These are phyloP conservation scores for Orychophragmus violaceus DNA, from an alignment of 345 rosid genomes.

Conservation along the genomic window DNA sequence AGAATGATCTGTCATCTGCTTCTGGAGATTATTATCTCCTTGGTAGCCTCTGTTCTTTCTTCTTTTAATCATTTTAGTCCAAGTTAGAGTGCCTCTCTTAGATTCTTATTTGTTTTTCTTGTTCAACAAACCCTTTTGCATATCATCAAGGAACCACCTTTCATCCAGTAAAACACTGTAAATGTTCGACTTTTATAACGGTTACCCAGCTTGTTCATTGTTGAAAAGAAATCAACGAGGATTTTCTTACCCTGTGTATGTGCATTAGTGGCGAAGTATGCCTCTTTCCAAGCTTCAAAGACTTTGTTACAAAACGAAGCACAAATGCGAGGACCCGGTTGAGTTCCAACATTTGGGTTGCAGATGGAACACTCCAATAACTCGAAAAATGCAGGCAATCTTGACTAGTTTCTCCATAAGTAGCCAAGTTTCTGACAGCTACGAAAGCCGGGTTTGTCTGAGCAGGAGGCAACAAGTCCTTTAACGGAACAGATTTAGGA, in stretches of 20 bases:
- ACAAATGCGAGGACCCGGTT: slow-evolving; percentile 78
- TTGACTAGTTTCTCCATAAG: slow-evolving; percentile 71
- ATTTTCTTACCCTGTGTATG: slow-evolving; percentile 52
- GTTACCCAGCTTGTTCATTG: slow-evolving; percentile 6
- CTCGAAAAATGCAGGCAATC: slow-evolving; percentile 85
- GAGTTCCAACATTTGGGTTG: slow-evolving; percentile 72
- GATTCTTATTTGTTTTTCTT: not conserved
- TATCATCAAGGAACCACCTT: not conserved
- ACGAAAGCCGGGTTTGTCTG: slow-evolving; percentile 86
- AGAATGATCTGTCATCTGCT: slow-evolving; percentile 16
- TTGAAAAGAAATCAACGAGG: not conserved
- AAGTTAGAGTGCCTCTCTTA: slow-evolving; percentile 3
- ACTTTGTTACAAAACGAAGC: slow-evolving; percentile 69
- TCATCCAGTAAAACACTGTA: not conserved
- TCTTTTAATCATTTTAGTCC: not conserved
- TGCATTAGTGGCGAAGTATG: slow-evolving; percentile 81
- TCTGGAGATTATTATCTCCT: slow-evolving; percentile 10
- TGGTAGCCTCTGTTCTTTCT: not conserved
- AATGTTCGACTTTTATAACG: not conserved
- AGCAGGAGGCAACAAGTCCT: slow-evolving; percentile 72
- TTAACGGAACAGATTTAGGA: slow-evolving; percentile 71
- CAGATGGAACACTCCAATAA: slow-evolving; percentile 94
- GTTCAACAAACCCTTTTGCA: not conserved
- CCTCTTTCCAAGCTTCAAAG: slow-evolving; percentile 66
- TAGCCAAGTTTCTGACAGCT: slow-evolving; percentile 67